Evolutionary conservation across 1,284 basidiomycete genomes (phyloP).

Genomic region (Amylostereum chailletii): DNA sequence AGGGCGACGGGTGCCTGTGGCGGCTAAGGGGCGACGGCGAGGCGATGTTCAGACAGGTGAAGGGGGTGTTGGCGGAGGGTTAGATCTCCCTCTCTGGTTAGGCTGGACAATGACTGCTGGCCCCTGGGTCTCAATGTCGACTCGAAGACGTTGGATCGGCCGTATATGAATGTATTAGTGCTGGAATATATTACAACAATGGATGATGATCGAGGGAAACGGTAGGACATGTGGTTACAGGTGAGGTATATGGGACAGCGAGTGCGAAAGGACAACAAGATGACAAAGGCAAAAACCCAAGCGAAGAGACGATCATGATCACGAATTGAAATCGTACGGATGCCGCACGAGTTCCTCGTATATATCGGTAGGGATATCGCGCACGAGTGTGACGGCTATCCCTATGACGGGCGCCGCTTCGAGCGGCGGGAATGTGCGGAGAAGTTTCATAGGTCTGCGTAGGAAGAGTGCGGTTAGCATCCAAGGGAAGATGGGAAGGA

Average conservation of each 20-base stretch:
- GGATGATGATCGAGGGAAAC: too few species aligned
- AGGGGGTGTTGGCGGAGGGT: conserved; percentile 2
- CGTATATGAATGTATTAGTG: too few species aligned
- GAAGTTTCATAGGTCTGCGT: conserved; percentile 84
- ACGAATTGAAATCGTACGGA: conserved; percentile 60
- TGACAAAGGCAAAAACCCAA: background rate
- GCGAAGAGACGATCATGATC: background rate
- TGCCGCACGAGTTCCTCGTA: conserved; percentile 88
- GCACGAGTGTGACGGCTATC: conserved; percentile 87
- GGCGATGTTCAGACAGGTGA: conserved; percentile 7
- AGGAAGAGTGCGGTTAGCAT: background rate
- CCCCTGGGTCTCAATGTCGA: too few species aligned
- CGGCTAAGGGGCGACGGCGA: conserved; percentile 48
- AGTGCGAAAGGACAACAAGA: background rate
- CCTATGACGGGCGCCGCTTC: conserved; percentile 84
- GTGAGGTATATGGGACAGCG: too few species aligned
- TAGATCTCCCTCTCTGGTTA: background rate
- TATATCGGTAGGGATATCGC: conserved; percentile 82
- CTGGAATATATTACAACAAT: too few species aligned
- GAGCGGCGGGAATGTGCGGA: conserved; percentile 91
- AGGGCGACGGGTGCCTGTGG: conserved; percentile 68
- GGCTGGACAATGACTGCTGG: too few species aligned
- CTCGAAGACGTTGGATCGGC: too few species aligned
- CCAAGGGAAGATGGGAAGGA: background rate
- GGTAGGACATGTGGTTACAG: too few species aligned